These are phyloP conservation scores for Geoglossum cookeanum DNA, from an alignment of 2,329 filamentous ascomycete genomes.

Conservation along the genomic window DNA sequence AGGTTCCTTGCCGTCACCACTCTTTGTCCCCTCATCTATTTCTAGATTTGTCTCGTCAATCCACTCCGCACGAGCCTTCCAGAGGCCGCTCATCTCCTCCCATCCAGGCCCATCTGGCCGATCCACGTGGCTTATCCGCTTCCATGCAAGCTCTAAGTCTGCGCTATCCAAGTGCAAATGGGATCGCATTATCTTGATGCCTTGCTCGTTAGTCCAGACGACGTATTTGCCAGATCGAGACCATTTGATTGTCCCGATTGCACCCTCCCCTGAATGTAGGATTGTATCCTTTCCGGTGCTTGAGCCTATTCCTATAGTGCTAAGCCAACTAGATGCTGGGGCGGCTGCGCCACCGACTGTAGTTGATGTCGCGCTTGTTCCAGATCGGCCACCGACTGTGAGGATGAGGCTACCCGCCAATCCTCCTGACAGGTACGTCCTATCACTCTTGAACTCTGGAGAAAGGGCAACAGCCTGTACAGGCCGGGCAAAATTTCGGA, in stretches of 20 bases:
- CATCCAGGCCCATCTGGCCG: slow-evolving; percentile 70
- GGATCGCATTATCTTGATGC: slow-evolving; percentile 93
- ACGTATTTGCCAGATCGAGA: slow-evolving; percentile 83
- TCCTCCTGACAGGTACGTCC: slow-evolving; percentile 78
- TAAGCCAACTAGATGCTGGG: slow-evolving; percentile 76
- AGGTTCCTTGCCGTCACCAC: slow-evolving; percentile 7
- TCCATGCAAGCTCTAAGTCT: slow-evolving; percentile 76
- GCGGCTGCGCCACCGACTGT: slow-evolving; percentile 69
- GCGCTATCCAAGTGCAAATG: slow-evolving; percentile 60
- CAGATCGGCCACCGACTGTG: slow-evolving; percentile 61
- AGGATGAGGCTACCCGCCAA: slow-evolving; percentile 73
- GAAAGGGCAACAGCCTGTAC: slow-evolving; percentile 87
- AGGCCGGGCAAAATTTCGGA: slow-evolving; percentile 85
- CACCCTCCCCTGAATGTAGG: slow-evolving; percentile 79
- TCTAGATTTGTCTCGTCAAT: slow-evolving; percentile 71
- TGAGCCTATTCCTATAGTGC: slow-evolving; percentile 61
- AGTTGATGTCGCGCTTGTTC: slow-evolving; percentile 65
- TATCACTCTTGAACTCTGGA: slow-evolving; percentile 79
- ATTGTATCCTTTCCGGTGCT: slow-evolving; percentile 71
- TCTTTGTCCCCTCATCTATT: slow-evolving; percentile 36
- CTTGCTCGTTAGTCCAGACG: slow-evolving; percentile 89
- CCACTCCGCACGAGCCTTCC: slow-evolving; percentile 88
- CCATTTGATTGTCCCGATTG: slow-evolving; percentile 86
- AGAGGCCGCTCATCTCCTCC: slow-evolving; percentile 92
- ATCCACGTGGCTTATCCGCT: slow-evolving; percentile 80